Evolutionary conservation across 108 stramenopile species (phyloP), one percentile per base, ranked within the genome.

Genomic region (Heterococcus sp.): DNA sequence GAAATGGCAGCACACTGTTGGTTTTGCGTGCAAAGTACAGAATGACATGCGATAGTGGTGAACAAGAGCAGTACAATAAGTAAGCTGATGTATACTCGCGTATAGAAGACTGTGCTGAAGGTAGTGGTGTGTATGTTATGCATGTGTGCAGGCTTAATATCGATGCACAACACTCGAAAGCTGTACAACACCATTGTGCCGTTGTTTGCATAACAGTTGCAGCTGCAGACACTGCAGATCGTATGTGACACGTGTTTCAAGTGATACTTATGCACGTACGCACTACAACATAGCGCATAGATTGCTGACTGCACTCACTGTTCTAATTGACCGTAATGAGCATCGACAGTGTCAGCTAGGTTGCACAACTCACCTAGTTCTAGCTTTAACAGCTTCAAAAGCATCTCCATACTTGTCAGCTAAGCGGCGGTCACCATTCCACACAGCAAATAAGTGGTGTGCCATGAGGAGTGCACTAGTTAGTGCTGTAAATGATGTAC

Each of bases 341-440:
- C 2, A 71, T 37, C 2, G 35, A 3, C 70, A 31, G 38, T 31
- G 70, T 2, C 28, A 37, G 32, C 28, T 3, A 58, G 37, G 3
- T n/a, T 3, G 8, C 2, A 73, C 35, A 32, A 66, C 72, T 35
- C 36, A 71, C 79, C 72, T 92, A 2, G 96, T 97, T 66, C 89
- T 72, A 30, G 89, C 89, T 87, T 91, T 91, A 32, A 97, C 87
- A 36, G 75, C 72, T 4, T 88, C 78, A 76, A 94, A 93, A 0
- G 82, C 86, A 0, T 94, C 94, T 2, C 95, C 95, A 78, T 93
- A 89, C 73, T 92, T 84, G 30, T 88, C 79, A 26, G 71, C 65
- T 32, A 95, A 90, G 35, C 97, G 87, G 1, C 94, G 88, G 89
- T 98, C 97, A 2, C 97, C 97, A 84, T 98, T 91, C 94, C 94